These are phyloP conservation scores for Nothomitra cinnamomea DNA, from an alignment of 2,329 filamentous ascomycete genomes.

Conservation along the genomic window DNA sequence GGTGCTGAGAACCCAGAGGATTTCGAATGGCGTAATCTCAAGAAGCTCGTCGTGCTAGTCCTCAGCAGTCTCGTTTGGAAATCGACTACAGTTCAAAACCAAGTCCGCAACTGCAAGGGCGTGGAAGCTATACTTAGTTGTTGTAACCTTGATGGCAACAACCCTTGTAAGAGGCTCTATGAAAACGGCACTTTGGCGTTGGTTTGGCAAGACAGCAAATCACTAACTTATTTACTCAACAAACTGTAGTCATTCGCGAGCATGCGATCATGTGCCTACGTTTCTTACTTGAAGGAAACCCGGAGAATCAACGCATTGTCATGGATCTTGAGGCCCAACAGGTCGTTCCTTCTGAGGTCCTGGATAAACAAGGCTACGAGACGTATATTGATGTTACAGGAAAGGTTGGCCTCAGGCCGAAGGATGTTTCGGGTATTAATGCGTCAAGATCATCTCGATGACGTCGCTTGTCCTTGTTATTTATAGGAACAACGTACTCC, in stretches of 20 bases:
- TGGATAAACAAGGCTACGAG: constrained; percentile 16
- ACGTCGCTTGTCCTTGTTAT: no score
- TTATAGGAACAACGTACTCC: no score
- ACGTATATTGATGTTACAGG: constrained; percentile 16
- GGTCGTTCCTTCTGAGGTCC: constrained; percentile 14
- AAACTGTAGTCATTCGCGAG: constrained; percentile 51
- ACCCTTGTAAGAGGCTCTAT: constrained; percentile 37
- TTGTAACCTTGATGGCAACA: constrained; percentile 81
- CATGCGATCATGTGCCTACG: constrained; percentile 80
- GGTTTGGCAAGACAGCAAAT: no score
- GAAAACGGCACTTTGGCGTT: no score
- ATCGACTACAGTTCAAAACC: constrained; percentile 66
- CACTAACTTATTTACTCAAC: no score
- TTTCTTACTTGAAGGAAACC: constrained; percentile 38
- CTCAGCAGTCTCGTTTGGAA: constrained; percentile 82
- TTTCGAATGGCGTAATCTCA: constrained; percentile 67
- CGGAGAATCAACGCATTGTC: constrained; percentile 36
- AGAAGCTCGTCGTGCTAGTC: constrained; percentile 82
- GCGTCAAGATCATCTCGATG: no score
- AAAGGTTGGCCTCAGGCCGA: constrained; percentile 13
- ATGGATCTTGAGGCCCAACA: constrained; percentile 14
- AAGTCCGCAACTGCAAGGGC: constrained; percentile 70
- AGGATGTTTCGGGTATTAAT: background rate
- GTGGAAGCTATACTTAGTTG: constrained; percentile 79
- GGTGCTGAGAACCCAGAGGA: constrained; percentile 43